Evolutionary conservation across 2,329 filamentous ascomycete genomes (phyloP).

Genomic region (Calycina herbarum): DNA sequence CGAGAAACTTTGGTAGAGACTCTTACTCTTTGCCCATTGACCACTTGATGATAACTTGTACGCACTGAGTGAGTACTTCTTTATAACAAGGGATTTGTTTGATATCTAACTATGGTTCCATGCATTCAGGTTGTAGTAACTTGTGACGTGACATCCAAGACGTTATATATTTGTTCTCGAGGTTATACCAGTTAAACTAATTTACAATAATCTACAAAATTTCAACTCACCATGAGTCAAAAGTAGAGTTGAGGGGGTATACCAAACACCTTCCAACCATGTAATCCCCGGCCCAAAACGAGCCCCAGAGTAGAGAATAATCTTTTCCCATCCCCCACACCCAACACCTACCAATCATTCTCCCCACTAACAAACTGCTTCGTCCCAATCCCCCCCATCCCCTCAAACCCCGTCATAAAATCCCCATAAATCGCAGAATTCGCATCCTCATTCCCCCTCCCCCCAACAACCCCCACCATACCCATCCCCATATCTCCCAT

Average conservation of each 20-base stretch:
- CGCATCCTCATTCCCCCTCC: background rate
- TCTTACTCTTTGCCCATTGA: too few relatives aligned
- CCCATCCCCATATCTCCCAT: background rate
- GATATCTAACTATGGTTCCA: too few relatives aligned
- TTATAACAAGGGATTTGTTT: too few relatives aligned
- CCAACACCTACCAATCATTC: background rate
- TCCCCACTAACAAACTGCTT: constrained; percentile 2
- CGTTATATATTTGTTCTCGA: too few relatives aligned
- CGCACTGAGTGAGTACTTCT: too few relatives aligned
- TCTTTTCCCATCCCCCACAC: background rate
- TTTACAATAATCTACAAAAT: background rate
- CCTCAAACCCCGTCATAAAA: background rate
- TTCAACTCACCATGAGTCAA: background rate
- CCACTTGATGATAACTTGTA: too few relatives aligned
- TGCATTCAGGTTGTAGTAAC: too few relatives aligned
- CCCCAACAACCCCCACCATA: background rate
- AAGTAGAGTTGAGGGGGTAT: background rate
- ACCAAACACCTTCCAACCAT: background rate
- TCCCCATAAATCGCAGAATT: background rate
- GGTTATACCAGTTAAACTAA: background rate
- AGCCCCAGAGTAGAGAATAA: background rate
- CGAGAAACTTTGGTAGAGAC: too few relatives aligned
- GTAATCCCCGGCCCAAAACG: background rate
- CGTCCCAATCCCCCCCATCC: background rate
- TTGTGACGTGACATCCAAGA: too few relatives aligned